Percentiles rank a stretch among this genome's conserved stretches.
These are phyloP conservation scores for Penicillium sp. DNA, from an alignment of 2,329 filamentous ascomycete genomes.

Conservation along the genomic window DNA sequence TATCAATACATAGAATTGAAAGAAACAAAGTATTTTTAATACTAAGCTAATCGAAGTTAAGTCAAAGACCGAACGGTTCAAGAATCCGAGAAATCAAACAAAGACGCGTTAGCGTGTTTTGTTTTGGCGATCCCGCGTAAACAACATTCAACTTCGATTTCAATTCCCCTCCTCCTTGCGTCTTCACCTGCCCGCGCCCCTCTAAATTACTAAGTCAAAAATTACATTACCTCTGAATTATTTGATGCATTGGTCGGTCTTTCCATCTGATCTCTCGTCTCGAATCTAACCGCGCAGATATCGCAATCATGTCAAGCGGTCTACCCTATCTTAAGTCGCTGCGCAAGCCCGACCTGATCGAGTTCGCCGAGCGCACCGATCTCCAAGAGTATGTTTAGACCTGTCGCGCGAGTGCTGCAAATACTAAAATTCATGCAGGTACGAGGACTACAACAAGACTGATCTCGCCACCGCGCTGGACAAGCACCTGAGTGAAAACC, in stretches of 20 bases:
- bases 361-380: slow-evolving; percentile 66
- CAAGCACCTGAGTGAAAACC: slow-evolving; percentile 66
- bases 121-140: slow-evolving; percentile 32
- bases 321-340: slow-evolving; percentile 74
- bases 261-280: slow-evolving; percentile 1
- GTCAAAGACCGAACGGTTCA: neutral
- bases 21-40: neutral
- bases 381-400: slow-evolving; percentile 62
- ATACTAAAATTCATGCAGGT: slow-evolving; percentile 45
- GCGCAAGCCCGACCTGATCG: slow-evolving; percentile 74
- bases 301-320: slow-evolving; percentile 55
- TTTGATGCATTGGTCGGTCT: slow-evolving; percentile 14
- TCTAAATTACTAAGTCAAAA: slow-evolving; percentile 1
- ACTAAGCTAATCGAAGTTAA: neutral
- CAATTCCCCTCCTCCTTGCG: slow-evolving; percentile 19
- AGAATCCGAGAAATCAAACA: slow-evolving; percentile 3
- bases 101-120: slow-evolving; percentile 27
- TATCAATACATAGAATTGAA: neutral
- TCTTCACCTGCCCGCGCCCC: slow-evolving; percentile 8
- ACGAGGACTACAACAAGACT: slow-evolving; percentile 67
- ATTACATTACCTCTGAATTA: slow-evolving; percentile 5
- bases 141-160: slow-evolving; percentile 18
- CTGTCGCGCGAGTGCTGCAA: slow-evolving; percentile 7
- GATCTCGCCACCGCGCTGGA: slow-evolving; percentile 75
- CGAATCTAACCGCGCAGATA: slow-evolving; percentile 4